Conservation (phyloP, 495 filamentous ascomycete genomes). For the Neurospora cerealis region DNA sequence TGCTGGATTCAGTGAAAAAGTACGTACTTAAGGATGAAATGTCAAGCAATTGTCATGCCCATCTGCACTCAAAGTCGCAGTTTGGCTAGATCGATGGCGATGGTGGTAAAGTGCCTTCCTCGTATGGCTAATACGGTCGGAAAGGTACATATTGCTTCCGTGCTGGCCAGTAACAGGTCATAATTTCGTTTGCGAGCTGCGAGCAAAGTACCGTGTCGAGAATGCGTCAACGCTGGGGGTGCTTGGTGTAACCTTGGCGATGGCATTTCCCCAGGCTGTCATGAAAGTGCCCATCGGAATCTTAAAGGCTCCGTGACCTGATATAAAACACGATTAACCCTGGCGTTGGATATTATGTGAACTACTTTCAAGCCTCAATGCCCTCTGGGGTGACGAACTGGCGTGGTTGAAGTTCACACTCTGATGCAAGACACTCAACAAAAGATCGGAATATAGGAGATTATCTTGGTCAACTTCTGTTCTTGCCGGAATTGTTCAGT, state of each 20-base stretch:
- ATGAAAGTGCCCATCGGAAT: neutral
- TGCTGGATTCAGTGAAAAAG: neutral
- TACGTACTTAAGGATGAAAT: neutral
- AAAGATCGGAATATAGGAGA: neutral
- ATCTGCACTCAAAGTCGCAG: neutral
- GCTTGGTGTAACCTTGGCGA: neutral
- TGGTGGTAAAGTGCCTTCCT: neutral
- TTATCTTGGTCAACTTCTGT: neutral
- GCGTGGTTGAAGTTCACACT: neutral
- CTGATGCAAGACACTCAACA: neutral
- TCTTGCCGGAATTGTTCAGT: neutral
- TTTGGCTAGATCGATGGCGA: neutral
- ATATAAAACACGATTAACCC: neutral
- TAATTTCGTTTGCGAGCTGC: neutral
- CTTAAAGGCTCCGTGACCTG: neutral
- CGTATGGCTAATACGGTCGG: neutral
- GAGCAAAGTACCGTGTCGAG: neutral
- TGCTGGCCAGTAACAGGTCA: neutral
- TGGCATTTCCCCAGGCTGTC: neutral
- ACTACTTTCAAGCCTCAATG: neutral
- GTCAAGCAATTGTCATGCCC: neutral
- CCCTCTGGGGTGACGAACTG: neutral
- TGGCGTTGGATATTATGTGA: neutral
- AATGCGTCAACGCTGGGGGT: neutral
- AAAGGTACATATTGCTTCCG: neutral